A percentile compares a stretch with the other conserved stretches of the same genome.
Evolutionary conservation across 768 basidiomycete genomes (phyloP).

Genomic region (Lyophyllum decastes): DNA sequence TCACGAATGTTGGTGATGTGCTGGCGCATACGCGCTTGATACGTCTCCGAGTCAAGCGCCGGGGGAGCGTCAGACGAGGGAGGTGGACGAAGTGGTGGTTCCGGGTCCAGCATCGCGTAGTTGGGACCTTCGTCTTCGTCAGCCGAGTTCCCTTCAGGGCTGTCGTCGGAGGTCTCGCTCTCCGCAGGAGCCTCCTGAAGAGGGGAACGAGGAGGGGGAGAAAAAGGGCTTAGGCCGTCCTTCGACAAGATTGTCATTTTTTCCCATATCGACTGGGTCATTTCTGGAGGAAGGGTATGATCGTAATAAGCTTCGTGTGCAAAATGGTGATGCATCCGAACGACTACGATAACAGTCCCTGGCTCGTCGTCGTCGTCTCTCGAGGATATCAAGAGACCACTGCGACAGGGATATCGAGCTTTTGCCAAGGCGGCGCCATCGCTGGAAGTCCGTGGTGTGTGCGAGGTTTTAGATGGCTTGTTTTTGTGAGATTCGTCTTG

Average conservation of each 20-base stretch:
- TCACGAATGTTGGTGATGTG: constrained; percentile 45
- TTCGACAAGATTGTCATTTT: constrained; percentile 14
- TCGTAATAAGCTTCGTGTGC: constrained; percentile 46
- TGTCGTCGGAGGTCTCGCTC: constrained; percentile 5
- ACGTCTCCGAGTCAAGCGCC: constrained; percentile 23
- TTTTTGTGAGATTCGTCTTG: constrained; percentile 48
- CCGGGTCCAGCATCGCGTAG: neutral
- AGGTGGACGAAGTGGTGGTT: neutral
- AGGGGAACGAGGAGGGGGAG: neutral
- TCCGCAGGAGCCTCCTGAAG: neutral
- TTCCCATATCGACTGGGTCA: constrained; percentile 35
- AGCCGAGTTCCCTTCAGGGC: neutral
- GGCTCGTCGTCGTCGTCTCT: constrained; percentile 27
- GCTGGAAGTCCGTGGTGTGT: constrained; percentile 36
- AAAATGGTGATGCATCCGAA: constrained; percentile 46
- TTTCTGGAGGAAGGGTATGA: constrained; percentile 36
- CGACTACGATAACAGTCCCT: constrained; percentile 30
- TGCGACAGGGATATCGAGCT: constrained; percentile 43
- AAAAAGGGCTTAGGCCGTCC: neutral
- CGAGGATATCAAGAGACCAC: constrained; percentile 47
- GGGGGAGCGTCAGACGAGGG: neutral
- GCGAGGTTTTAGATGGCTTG: constrained; percentile 35
- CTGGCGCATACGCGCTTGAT: constrained; percentile 37
- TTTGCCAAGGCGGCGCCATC: constrained; percentile 41
- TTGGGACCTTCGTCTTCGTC: constrained; percentile 1